Evolutionary conservation across 2,329 filamentous ascomycete genomes (phyloP).

Genomic region (Verticillium alfalfae): DNA sequence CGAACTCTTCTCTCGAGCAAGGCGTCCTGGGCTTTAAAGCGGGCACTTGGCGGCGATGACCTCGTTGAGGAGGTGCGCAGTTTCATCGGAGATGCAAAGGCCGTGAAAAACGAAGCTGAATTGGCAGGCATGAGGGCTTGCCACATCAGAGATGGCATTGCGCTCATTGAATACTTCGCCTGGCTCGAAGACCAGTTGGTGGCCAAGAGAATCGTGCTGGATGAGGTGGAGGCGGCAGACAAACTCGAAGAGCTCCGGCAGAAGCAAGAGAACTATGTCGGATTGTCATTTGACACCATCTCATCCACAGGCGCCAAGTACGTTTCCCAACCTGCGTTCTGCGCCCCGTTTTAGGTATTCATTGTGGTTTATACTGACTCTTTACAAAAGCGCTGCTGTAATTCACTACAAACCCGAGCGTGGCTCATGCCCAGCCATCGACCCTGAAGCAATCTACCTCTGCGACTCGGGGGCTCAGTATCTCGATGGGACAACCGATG

Average conservation of each 20-base stretch:
- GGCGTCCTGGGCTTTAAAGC: slow-evolving; percentile 87
- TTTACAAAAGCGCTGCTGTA: slow-evolving; percentile 66
- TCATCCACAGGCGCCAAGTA: slow-evolving; percentile 81
- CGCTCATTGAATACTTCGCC: slow-evolving; percentile 86
- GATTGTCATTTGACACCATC: slow-evolving; percentile 91
- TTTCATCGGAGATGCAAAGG: slow-evolving; percentile 85
- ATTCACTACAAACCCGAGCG: slow-evolving; percentile 93
- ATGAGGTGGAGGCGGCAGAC: slow-evolving; percentile 88
- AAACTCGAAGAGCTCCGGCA: slow-evolving; percentile 75
- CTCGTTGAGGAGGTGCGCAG: slow-evolving; percentile 83
- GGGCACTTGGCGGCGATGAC: slow-evolving; percentile 78
- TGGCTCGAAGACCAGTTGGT: slow-evolving; percentile 91
- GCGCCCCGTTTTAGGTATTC: background rate
- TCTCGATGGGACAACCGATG: slow-evolving; percentile 91
- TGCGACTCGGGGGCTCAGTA: slow-evolving; percentile 98
- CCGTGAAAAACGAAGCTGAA: slow-evolving; percentile 87
- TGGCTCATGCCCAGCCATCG: slow-evolving; percentile 75
- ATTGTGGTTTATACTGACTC: background rate
- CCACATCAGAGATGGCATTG: slow-evolving; percentile 88
- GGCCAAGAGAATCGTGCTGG: slow-evolving; percentile 65
- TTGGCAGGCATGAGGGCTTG: slow-evolving; percentile 89
- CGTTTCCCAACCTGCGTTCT: slow-evolving; percentile 20
- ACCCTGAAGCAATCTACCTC: slow-evolving; percentile 81
- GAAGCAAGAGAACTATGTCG: slow-evolving; percentile 69
- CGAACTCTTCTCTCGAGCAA: slow-evolving; percentile 86